Percentiles rank a stretch among this genome's conserved stretches.
phyloP scores from a whole-genome alignment of 2,329 filamentous ascomycete species.

The Pseudocercospora ulei region DNA sequence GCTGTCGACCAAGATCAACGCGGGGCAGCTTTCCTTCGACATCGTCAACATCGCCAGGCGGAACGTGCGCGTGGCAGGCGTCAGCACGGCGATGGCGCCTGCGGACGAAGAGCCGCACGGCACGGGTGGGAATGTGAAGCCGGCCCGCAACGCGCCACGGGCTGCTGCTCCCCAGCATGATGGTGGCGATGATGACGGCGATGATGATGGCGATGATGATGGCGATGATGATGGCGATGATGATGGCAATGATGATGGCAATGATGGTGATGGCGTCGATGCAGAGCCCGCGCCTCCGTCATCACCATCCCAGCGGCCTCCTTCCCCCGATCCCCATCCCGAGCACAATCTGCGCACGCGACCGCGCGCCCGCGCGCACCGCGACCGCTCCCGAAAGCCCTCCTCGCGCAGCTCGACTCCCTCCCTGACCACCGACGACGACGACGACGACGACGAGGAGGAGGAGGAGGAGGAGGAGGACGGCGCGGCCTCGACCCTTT shows the following conservation, averaged over 20 bases:
- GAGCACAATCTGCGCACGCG: neutral
- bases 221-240: too few species aligned
- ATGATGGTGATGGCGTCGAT: neutral
- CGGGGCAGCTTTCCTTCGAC: constrained; percentile 1
- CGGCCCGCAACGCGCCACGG: neutral
- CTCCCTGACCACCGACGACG: constrained; percentile 1
- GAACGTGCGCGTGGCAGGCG: constrained; percentile 8
- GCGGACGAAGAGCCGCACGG: neutral
- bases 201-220: too few species aligned
- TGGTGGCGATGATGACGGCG: too few species aligned
- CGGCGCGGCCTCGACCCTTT: too few species aligned
- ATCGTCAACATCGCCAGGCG: constrained; percentile 16
- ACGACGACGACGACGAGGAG: too few species aligned
- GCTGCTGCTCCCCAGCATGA: too few species aligned
- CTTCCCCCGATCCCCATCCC: neutral
- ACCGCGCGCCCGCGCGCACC: neutral
- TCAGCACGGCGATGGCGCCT: constrained; percentile 3
- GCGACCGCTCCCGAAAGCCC: neutral
- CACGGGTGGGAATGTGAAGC: neutral
- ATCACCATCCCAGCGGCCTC: neutral
- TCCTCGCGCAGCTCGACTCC: neutral
- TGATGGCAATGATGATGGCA: too few species aligned
- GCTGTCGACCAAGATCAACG: neutral
- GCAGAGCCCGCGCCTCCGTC: neutral
- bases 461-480: too few species aligned